Base-by-base conservation (phyloP, 208 protist species). In the Crithidia mellificae region DNA sequence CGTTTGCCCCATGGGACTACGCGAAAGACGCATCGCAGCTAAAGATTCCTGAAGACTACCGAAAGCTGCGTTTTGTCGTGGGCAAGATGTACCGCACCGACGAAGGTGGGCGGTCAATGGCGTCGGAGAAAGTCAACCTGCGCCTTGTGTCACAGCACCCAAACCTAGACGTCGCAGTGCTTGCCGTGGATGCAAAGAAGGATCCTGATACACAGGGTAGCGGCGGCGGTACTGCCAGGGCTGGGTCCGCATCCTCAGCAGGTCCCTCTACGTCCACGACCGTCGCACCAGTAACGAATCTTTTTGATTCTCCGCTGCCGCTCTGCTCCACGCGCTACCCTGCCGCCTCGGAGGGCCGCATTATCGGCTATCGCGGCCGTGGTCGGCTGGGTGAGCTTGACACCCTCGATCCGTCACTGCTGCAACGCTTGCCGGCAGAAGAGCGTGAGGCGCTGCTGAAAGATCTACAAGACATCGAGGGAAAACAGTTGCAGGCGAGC, bases 1-100 rank as follows among this genome's bases (percentile, higher is more conserved):
- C 85, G 22, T 90, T 94, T 68, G 53, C 69, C 0, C 88, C 88
- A 32, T 94, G 88, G 86, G 71, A 85, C 56, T 89, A 74, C 65
- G 67, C 62, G 6, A 84, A 83, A 52, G 84, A 86, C 51, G 70
- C 78, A 0, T 61, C 78, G 6, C 57, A 67, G 50, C 61, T 94
- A 54, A 94, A 94, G 55, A 88, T 94, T 49, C 88, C 88, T 3
- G 74, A 81, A 38, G 85, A 84, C n/a, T 94, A 77, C 63, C 88
- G 84, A 11, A 90, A 89, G 57, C 66, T 67, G 54, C 78, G 88
- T 8, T 94, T 84, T 57, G 82, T 94, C 46, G 46, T 91, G 50
- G 74, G 74, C 6, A 68, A 69, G 19, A 61, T 85, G 58, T 92
- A 90, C 59, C 51, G 29, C 25, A 55, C 52, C 0, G 65, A 81